phyloP scores from a whole-genome alignment of 768 basidiomycete genomes.

The Boletus eberwhitei region DNA sequence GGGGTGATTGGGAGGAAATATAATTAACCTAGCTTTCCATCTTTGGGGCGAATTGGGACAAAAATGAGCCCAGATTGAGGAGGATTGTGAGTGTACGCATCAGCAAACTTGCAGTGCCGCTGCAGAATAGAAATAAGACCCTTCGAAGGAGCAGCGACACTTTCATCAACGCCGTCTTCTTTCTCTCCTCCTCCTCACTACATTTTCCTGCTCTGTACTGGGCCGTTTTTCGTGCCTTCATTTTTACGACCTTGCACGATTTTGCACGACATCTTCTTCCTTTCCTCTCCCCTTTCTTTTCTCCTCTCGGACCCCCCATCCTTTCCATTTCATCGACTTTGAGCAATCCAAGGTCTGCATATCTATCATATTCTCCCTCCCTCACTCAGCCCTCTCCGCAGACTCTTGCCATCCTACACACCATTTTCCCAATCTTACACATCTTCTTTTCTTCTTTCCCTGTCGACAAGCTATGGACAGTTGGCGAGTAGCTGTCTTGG shows the following conservation, averaged over 20 bases:
- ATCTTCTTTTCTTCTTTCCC: slow-evolving; percentile 15
- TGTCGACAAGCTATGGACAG: slow-evolving; percentile 67
- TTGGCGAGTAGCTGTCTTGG: slow-evolving; percentile 94
- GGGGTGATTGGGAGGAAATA: slow-evolving; percentile 4
- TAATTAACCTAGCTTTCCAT: not conserved
- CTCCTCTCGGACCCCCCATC: slow-evolving; percentile 23
- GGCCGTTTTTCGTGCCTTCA: slow-evolving; percentile 33
- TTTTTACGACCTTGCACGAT: slow-evolving; percentile 66
- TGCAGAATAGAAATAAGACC: slow-evolving; percentile 35
- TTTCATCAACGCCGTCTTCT: slow-evolving; percentile 34
- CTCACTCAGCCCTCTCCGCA: slow-evolving; percentile 16
- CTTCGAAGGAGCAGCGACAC: slow-evolving; percentile 28
- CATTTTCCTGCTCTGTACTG: slow-evolving; percentile 24
- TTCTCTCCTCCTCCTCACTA: slow-evolving; percentile 23
- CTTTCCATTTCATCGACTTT: slow-evolving; percentile 30
- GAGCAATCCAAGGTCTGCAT: slow-evolving; percentile 28
- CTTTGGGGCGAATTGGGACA: slow-evolving; percentile 10
- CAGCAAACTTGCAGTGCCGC: slow-evolving; percentile 25
- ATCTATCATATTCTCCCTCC: slow-evolving; percentile 20
- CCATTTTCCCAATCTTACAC: slow-evolving; percentile 31
- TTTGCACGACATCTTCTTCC: slow-evolving; percentile 60
- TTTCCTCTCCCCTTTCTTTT: slow-evolving; percentile 38
- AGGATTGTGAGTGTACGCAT: slow-evolving; percentile 13
- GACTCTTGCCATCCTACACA: slow-evolving; percentile 12
- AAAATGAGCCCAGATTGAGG: slow-evolving; percentile 11